phyloP scores from a whole-genome alignment of 2,329 filamentous ascomycete genomes.

The Ceratocystis cacaofunesta region DNA sequence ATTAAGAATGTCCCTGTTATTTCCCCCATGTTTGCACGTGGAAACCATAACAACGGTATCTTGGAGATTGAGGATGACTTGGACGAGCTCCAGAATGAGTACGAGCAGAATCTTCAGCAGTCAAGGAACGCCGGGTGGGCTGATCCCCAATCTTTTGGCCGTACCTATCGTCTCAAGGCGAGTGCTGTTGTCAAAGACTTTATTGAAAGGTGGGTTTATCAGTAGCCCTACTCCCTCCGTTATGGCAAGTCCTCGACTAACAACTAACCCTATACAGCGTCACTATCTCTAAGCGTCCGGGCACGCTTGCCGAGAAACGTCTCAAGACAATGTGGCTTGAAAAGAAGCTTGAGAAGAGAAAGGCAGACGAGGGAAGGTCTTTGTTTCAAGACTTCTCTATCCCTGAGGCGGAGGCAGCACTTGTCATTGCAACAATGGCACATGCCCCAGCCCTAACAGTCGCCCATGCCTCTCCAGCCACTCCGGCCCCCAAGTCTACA shows the following conservation, averaged over 20 bases:
- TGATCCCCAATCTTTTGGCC: conserved; percentile 46
- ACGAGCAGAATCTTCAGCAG: conserved; percentile 3
- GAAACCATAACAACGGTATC: conserved; percentile 54
- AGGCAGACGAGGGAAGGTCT: background rate
- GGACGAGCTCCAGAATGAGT: conserved; percentile 25
- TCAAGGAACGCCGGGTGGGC: conserved; percentile 36
- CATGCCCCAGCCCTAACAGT: background rate
- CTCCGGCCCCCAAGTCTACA: conserved; percentile 2
- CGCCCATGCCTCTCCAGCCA: background rate
- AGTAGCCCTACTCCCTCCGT: background rate
- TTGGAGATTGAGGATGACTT: conserved; percentile 55
- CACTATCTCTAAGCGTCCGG: conserved; percentile 1
- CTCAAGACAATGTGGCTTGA: conserved; percentile 1
- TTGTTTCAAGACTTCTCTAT: background rate
- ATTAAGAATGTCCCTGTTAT: conserved; percentile 40
- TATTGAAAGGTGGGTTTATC: conserved; percentile 31
- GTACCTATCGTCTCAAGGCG: conserved; percentile 48
- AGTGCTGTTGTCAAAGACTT: conserved; percentile 57
- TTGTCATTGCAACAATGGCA: conserved; percentile 4
- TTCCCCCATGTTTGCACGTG: conserved; percentile 42
- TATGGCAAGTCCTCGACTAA: background rate
- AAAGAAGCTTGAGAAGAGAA: background rate
- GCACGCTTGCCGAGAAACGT: conserved; percentile 8
- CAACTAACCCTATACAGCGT: background rate
- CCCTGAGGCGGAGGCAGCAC: conserved; percentile 8